Conservation (phyloP, 2,329 filamentous ascomycete genomes). For the Aspergillus sp. region DNA sequence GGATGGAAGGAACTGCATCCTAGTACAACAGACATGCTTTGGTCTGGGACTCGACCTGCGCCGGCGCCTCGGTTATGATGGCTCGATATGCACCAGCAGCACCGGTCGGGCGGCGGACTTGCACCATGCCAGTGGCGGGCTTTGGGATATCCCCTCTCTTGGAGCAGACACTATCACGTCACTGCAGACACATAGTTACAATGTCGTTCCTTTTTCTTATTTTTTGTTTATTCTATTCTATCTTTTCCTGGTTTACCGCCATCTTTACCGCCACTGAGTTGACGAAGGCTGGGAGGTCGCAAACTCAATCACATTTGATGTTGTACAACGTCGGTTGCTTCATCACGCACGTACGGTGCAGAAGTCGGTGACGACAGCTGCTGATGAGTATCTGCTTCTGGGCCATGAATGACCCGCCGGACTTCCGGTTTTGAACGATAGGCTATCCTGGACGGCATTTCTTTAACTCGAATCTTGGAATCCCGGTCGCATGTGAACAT, state of each 20-base stretch:
- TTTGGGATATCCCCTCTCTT: not conserved
- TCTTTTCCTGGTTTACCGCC: not conserved
- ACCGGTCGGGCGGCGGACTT: not conserved
- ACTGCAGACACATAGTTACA: not conserved
- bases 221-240: too few relatives aligned
- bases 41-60: not conserved
- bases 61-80: not conserved
- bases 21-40: not conserved
- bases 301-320: not conserved
- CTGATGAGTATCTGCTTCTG: not conserved
- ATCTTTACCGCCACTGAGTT: not conserved
- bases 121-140: not conserved
- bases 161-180: not conserved
- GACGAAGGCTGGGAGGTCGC: too few relatives aligned
- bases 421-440: not conserved
- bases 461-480: not conserved
- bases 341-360: not conserved
- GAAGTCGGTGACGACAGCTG: not conserved
- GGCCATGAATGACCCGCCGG: not conserved
- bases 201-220: not conserved
- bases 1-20: conserved; percentile 1
- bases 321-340: conserved; percentile 1
- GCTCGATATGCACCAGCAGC: not conserved
- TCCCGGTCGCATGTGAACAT: not conserved
- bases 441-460: not conserved